These are phyloP conservation scores for Hypoxylon perforatum DNA, from an alignment of 495 filamentous ascomycete genomes.

Conservation along the genomic window DNA sequence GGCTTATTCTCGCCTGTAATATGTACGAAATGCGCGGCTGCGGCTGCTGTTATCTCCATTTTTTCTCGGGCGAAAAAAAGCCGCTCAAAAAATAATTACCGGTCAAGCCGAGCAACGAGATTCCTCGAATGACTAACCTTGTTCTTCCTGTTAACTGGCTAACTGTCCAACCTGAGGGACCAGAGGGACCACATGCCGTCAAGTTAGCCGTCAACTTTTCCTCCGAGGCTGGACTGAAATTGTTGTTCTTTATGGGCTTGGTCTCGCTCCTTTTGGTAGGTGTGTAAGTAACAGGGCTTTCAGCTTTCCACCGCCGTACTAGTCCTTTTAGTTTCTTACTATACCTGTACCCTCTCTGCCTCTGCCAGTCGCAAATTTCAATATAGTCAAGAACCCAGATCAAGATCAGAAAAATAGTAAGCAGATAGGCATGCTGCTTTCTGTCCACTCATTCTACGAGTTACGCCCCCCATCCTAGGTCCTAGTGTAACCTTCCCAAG, in stretches of 20 bases:
- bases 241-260: slow-evolving; percentile 42
- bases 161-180: background rate
- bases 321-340: slow-evolving; percentile 25
- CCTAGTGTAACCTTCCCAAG: slow-evolving; percentile 36
- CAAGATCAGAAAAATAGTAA: slow-evolving; percentile 30
- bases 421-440: slow-evolving; percentile 41
- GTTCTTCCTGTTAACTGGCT: slow-evolving; percentile 9
- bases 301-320: too few relatives aligned
- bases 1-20: background rate
- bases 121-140: background rate
- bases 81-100: slow-evolving; percentile 45
- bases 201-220: slow-evolving; percentile 38
- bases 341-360: too few relatives aligned
- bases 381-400: slow-evolving; percentile 14
- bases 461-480: slow-evolving; percentile 25
- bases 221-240: slow-evolving; percentile 10
- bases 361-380: slow-evolving; percentile 13
- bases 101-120: slow-evolving; percentile 22
- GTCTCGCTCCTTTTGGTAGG: slow-evolving; percentile 36
- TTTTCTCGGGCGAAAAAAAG: slow-evolving; percentile 35
- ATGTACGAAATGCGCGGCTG: background rate
- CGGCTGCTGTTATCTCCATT: slow-evolving; percentile 2
- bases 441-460: slow-evolving; percentile 32
- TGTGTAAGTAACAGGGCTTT: slow-evolving; percentile 16
- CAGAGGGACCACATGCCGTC: slow-evolving; percentile 15